A percentile compares a stretch with the other conserved stretches of the same genome.
Evolutionary conservation across 2,329 filamentous ascomycete genomes (phyloP).

Genomic region (Nigrospora osmanthi): DNA sequence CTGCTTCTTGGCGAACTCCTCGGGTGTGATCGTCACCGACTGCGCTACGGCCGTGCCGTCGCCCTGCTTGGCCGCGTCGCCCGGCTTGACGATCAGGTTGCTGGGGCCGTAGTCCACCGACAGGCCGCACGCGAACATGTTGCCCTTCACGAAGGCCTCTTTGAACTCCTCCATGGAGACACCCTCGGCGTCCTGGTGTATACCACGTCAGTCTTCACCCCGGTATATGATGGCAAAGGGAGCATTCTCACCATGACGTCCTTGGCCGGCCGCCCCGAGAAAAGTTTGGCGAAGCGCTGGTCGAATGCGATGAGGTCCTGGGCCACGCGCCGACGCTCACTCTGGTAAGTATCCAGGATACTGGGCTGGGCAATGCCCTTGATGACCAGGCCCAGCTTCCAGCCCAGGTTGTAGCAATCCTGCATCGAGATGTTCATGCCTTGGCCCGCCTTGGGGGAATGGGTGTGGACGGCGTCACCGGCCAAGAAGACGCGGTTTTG

Average conservation of each 20-base stretch:
- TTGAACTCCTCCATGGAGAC: constrained; percentile 58
- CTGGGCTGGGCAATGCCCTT: constrained; percentile 45
- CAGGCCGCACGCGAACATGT: constrained; percentile 48
- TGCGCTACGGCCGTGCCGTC: constrained; percentile 31
- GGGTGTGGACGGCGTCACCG: constrained; percentile 55
- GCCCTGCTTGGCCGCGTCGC: constrained; percentile 31
- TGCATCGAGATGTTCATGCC: constrained; percentile 51
- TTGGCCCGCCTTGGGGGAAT: constrained; percentile 56
- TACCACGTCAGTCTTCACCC: no score
- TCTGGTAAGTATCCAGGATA: constrained; percentile 53
- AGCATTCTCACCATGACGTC: constrained; percentile 31
- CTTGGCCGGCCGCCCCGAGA: constrained; percentile 49
- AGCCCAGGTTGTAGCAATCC: constrained; percentile 42
- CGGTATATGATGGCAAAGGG: no score
- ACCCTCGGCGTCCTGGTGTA: constrained; percentile 42
- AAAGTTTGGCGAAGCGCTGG: constrained; percentile 49
- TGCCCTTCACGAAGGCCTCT: constrained; percentile 49
- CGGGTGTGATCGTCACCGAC: constrained; percentile 6
- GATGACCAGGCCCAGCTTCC: constrained; percentile 39
- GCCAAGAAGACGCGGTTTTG: constrained; percentile 57
- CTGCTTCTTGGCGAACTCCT: constrained; percentile 19
- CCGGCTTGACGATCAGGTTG: constrained; percentile 45
- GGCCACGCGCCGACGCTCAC: constrained; percentile 55
- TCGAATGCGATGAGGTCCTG: constrained; percentile 53
- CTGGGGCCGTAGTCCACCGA: constrained; percentile 51